These are phyloP conservation scores for Entelexis paramagnoliae DNA, from an alignment of 1,139 yeast species.

Conservation along the genomic window DNA sequence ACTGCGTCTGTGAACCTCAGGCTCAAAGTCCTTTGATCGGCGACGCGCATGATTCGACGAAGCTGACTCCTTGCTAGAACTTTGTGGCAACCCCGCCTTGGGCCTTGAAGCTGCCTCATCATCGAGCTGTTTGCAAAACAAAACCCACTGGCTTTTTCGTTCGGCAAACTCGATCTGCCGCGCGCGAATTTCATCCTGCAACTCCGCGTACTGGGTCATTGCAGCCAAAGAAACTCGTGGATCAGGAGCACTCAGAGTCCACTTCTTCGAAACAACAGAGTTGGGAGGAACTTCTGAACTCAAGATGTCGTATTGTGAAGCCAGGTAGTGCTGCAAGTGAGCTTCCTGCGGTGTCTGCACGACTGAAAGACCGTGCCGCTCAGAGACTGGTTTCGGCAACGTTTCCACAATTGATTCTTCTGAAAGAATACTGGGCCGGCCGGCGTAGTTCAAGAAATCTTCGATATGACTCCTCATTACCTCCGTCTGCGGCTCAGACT, in stretches of 20 bases:
- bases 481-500: not conserved
- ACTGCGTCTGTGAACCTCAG: conserved; percentile 1
- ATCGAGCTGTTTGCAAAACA: conserved; percentile 2
- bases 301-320: not conserved
- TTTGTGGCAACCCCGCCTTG: not conserved
- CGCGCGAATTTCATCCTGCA: not conserved
- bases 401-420: not conserved
- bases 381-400: not conserved
- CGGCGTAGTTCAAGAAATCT: not conserved
- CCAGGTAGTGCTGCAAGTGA: not conserved
- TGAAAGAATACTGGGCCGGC: not conserved
- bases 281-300: not conserved
- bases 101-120: not conserved
- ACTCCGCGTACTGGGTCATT: not conserved
- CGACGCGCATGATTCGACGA: not conserved
- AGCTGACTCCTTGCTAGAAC: not conserved
- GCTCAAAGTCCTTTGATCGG: conserved; percentile 2
- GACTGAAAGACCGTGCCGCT: not conserved
- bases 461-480: not conserved
- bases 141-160: not conserved
- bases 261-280: not conserved
- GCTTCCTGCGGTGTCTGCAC: not conserved
- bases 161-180: not conserved
- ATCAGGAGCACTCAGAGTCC: conserved; percentile 1
- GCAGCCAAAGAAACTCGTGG: not conserved